phyloP scores from a whole-genome alignment of 306 rosid species.

The Biancaea sappan region DNA sequence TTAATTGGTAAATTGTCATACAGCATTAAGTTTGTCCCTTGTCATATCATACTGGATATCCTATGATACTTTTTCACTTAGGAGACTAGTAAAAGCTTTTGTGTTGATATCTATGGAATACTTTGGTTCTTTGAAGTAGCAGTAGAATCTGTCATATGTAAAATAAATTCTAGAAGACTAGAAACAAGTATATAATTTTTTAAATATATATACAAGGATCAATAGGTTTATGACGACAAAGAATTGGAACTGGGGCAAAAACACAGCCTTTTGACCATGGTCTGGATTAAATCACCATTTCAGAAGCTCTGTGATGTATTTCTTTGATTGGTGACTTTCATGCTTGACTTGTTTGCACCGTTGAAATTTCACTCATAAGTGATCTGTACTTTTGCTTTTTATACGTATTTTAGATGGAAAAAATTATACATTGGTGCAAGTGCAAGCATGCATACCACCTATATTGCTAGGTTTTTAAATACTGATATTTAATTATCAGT shows the following conservation, averaged over 20 bases:
- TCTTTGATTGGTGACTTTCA: not conserved
- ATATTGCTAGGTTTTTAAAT: slow-evolving; percentile 20
- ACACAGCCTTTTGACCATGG: not conserved
- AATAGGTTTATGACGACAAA: slow-evolving; percentile 8
- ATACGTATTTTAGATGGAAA: slow-evolving; percentile 18
- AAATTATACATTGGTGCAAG: not conserved
- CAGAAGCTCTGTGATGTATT: not conserved
- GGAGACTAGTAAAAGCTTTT: not conserved
- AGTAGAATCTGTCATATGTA: not conserved
- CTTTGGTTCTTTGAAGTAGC: not conserved
- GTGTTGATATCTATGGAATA: slow-evolving; percentile 6
- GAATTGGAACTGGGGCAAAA: not conserved
- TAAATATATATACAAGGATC: not conserved
- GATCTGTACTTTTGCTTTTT: slow-evolving; percentile 11
- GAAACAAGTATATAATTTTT: not conserved
- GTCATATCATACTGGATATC: too few relatives aligned
- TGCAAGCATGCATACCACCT: not conserved
- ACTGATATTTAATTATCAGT: not conserved
- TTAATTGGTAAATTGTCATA: not conserved
- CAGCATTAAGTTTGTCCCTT: not conserved
- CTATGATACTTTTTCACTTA: not conserved
- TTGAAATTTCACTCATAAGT: slow-evolving; percentile 17
- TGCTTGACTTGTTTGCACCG: slow-evolving; percentile 18
- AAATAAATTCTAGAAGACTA: not conserved
- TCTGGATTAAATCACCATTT: slow-evolving; percentile 27